phyloP scores from a whole-genome alignment of 768 basidiomycete genomes.

The Termitomyces sp. region DNA sequence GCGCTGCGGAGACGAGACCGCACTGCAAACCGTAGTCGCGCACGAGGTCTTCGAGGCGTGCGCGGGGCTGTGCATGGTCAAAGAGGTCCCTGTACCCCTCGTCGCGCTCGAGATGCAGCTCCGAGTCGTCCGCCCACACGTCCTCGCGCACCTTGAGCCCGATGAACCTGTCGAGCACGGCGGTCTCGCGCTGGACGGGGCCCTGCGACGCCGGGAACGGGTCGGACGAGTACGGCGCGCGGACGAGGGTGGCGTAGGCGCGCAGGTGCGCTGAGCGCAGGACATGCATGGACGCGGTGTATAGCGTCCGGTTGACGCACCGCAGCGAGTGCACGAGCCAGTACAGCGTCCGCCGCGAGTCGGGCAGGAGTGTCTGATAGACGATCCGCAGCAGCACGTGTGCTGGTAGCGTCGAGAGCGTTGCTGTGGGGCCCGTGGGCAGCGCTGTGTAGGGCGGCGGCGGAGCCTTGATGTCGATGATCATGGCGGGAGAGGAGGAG shows the following conservation, averaged over 20 bases:
- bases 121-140: conserved; percentile 67
- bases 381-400: conserved; percentile 54
- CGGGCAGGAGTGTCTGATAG: no score
- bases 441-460: not conserved
- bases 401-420: conserved; percentile 35
- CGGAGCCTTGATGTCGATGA: not conserved
- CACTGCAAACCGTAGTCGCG: conserved; percentile 30
- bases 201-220: conserved; percentile 54
- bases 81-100: conserved; percentile 79
- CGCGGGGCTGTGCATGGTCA: conserved; percentile 68
- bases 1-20: not conserved
- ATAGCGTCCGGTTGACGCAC: conserved; percentile 60
- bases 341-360: conserved; percentile 31
- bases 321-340: conserved; percentile 66
- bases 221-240: conserved; percentile 68
- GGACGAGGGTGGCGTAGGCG: conserved; percentile 56
- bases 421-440: not conserved
- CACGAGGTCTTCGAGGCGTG: conserved; percentile 73
- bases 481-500: not conserved
- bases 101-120: conserved; percentile 69
- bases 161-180: conserved; percentile 73
- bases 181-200: conserved; percentile 62
- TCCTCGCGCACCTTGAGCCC: conserved; percentile 78
- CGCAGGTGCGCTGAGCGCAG: conserved; percentile 72
- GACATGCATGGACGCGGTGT: conserved; percentile 81